Evolutionary conservation across 2,329 filamentous ascomycete species (phyloP), one percentile per base, ranked within the genome.

Genomic region (Aspergillus tubingensis): DNA sequence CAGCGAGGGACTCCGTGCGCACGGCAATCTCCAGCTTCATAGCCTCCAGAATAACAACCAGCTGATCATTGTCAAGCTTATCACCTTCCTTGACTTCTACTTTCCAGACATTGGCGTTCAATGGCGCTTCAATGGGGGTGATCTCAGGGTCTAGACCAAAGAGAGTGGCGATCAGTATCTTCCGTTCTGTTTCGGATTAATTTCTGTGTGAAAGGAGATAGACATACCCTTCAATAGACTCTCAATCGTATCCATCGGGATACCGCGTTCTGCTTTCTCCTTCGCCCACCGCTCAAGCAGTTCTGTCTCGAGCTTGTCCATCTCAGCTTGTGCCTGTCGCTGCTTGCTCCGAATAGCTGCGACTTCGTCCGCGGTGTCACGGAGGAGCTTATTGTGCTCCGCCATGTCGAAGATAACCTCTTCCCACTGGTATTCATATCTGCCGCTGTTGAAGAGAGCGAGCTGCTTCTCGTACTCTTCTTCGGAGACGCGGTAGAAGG

Each of bases 1-100:
- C 68, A 21, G 68, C 68, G 6, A 67, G 63, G 11, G 68, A 61
- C 49, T 75, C 71, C 1, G 70, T 65, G 27, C 73, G 72, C 19
- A 83, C 76, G 13, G 76, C 75, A 60, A 85, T 82, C 64, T 85
- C 84, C 74, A 85, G 79, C 68, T 86, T 85, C 83, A 86, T 86
- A 0, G 83, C 83, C 59, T 86, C 83, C 3, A 85, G 72, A 2
- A 85, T 80, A 1, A 77, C 71, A 1, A 81, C 75, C 0, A 78
- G 67, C 23, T 83, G 76, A 7, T 78, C 78, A 10, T 77, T 71
- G 11, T 77, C 71, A 3, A 85, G 47, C 1, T 65, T 56, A 11
- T 82, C 74, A 0, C 81, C 80, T 27, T 77, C 73, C 13, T 77
- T 66, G 3, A 80, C 75, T 6, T 78, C 67, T 1, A 85, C 72